Percentiles rank a stretch among this genome's conserved stretches.
Conservation (phyloP, 495 filamentous ascomycete genomes). For the Schizothecium vesticola region DNA sequence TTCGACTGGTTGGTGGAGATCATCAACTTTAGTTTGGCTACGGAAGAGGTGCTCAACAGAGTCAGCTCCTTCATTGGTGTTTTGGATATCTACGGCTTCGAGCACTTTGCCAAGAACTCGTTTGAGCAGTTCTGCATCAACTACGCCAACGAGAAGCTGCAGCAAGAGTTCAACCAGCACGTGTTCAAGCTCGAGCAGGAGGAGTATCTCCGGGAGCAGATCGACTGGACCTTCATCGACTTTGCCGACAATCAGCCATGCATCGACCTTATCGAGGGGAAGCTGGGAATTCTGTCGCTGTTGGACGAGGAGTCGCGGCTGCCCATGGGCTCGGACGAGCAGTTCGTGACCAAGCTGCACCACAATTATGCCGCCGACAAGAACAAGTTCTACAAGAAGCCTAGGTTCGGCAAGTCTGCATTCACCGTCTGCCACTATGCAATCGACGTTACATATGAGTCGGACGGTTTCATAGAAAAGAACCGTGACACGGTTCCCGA, state of each 20-base stretch:
- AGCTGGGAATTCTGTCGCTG: constrained; percentile 85
- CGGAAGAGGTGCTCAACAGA: constrained; percentile 75
- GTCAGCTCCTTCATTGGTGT: constrained; percentile 97
- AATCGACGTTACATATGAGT: constrained; percentile 97
- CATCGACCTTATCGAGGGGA: constrained; percentile 97
- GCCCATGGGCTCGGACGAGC: constrained; percentile 95
- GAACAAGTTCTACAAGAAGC: constrained; percentile 97
- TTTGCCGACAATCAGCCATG: constrained; percentile 99
- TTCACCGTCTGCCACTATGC: constrained; percentile 99
- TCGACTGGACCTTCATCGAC: constrained; percentile 99
- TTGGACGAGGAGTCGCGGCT: constrained; percentile 94
- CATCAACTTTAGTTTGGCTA: constrained; percentile 86
- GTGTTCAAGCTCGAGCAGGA: constrained; percentile 99
- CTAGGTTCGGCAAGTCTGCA: constrained; percentile 91
- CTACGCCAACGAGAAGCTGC: constrained; percentile 98
- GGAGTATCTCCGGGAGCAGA: constrained; percentile 93
- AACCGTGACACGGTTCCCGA: constrained; percentile 98
- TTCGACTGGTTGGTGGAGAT: constrained; percentile 98
- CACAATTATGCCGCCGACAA: constrained; percentile 88
- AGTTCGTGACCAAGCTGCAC: constrained; percentile 96
- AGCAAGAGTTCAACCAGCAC: constrained; percentile 99
- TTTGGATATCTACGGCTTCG: constrained; percentile 99
- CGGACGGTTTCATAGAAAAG: constrained; percentile 99
- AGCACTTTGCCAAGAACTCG: constrained; percentile 99
- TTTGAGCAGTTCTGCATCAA: constrained; percentile 99